A percentile compares a stretch with the other conserved stretches of the same genome.
Evolutionary conservation across 148 eudicot species (phyloP).

Genomic region (Hydrangea macrophylla): DNA sequence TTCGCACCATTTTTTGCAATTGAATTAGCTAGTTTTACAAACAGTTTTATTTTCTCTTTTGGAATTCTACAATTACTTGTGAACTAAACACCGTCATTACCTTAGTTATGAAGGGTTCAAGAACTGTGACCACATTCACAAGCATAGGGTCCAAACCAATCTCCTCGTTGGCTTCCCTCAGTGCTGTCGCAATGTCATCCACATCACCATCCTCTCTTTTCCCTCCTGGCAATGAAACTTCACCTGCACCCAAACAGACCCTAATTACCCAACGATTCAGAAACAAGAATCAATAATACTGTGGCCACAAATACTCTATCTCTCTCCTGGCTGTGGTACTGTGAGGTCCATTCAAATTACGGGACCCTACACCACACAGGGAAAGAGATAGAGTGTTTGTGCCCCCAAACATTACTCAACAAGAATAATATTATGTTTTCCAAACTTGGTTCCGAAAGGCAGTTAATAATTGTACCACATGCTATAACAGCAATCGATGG

Average conservation of each 20-base stretch:
- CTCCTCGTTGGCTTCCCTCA: constrained; percentile 89
- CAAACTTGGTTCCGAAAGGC: too few species aligned
- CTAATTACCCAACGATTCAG: too few species aligned
- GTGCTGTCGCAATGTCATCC: constrained; percentile 71
- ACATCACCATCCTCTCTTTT: constrained; percentile 77
- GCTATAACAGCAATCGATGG: too few species aligned
- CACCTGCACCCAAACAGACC: constrained; percentile 48
- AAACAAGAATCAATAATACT: too few species aligned
- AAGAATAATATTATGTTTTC: background rate
- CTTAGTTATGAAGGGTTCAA: constrained; percentile 90
- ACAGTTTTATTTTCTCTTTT: too few species aligned
- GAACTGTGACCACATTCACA: constrained; percentile 71
- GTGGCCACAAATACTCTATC: too few species aligned
- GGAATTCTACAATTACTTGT: too few species aligned
- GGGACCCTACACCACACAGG: too few species aligned
- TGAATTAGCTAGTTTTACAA: background rate
- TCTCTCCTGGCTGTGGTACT: too few species aligned
- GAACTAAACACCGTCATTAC: constrained; percentile 27
- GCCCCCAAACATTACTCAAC: background rate
- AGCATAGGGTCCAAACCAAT: constrained; percentile 87
- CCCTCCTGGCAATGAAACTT: constrained; percentile 93
- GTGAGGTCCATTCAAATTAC: too few species aligned
- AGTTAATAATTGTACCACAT: too few species aligned
- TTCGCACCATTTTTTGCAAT: background rate
- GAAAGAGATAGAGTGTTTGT: too few species aligned